Conservation (phyloP, 2,329 filamentous ascomycete genomes). For the Coniochaeta sp. region DNA sequence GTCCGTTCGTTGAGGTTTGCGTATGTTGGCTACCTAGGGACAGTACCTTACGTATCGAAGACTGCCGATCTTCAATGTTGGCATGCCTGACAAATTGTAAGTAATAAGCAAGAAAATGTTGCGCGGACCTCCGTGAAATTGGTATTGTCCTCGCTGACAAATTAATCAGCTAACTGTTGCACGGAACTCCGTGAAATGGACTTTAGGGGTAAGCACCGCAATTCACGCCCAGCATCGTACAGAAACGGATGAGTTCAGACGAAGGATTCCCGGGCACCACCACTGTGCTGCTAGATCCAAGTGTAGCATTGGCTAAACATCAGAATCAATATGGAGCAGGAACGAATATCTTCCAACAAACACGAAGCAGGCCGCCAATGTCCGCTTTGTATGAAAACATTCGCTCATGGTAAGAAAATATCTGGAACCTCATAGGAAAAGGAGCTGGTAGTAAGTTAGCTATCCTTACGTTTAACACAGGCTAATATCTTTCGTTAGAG, state of each 20-base stretch:
- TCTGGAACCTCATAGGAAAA: background rate
- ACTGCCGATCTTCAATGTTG: no score
- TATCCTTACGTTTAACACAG: background rate
- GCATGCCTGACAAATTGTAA: no score
- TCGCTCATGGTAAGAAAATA: background rate
- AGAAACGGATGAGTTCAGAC: background rate
- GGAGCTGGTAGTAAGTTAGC: no score
- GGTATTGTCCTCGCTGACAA: background rate
- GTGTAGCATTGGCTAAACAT: background rate
- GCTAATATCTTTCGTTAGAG: slow-evolving; percentile 3
- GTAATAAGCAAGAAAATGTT: no score
- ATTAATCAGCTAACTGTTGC: background rate
- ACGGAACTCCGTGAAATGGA: background rate
- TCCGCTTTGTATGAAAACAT: background rate
- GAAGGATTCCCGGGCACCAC: background rate
- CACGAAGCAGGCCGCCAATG: background rate
- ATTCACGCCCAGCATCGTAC: background rate
- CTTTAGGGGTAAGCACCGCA: background rate
- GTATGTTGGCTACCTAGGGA: no score
- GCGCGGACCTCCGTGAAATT: no score
- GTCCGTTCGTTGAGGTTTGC: no score
- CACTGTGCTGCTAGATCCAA: background rate
- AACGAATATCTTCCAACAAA: background rate
- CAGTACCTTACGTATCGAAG: no score
- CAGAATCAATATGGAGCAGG: background rate